Conservation (phyloP, 768 basidiomycete species). For the Chlorophyllum brunneum region DNA sequence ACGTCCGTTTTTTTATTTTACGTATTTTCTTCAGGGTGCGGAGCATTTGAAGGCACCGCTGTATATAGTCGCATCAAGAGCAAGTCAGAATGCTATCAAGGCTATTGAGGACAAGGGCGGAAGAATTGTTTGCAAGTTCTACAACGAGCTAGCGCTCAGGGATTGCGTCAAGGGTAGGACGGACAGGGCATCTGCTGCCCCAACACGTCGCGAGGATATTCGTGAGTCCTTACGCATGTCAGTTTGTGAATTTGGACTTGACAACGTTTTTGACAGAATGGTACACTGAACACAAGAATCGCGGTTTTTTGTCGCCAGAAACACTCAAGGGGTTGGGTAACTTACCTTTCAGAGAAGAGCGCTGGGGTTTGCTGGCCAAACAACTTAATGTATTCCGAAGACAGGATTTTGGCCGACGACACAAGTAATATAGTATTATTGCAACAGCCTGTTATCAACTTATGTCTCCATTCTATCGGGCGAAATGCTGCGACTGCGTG, state of each 20-base stretch:
- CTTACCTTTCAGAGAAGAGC: constrained; percentile 60
- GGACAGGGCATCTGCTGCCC: constrained; percentile 71
- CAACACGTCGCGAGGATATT: constrained; percentile 84
- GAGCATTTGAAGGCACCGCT: constrained; percentile 66
- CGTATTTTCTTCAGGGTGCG: constrained; percentile 46
- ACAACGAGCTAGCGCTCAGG: constrained; percentile 80
- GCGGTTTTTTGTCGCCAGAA: constrained; percentile 67
- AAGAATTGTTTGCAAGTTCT: constrained; percentile 84
- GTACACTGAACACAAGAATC: constrained; percentile 70
- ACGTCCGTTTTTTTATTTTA: constrained; percentile 16
- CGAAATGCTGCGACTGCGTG: constrained; percentile 58
- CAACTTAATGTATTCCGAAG: constrained; percentile 57
- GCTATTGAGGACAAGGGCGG: constrained; percentile 84
- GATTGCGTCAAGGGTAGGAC: constrained; percentile 72
- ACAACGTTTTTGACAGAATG: constrained; percentile 46
- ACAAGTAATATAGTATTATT: constrained; percentile 24
- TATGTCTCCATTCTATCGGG: constrained; percentile 48
- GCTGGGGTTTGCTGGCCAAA: constrained; percentile 63
- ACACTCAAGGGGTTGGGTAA: constrained; percentile 48
- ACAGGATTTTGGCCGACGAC: constrained; percentile 38
- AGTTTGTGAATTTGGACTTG: constrained; percentile 2
- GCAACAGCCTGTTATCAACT: constrained; percentile 15
- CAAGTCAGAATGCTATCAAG: constrained; percentile 79
- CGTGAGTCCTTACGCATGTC: constrained; percentile 41
- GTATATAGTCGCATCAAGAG: constrained; percentile 79